A percentile compares a stretch with the other conserved stretches of the same genome.
phyloP scores from a whole-genome alignment of 2,329 filamentous ascomycete species.

The Delphinella strobiligena region DNA sequence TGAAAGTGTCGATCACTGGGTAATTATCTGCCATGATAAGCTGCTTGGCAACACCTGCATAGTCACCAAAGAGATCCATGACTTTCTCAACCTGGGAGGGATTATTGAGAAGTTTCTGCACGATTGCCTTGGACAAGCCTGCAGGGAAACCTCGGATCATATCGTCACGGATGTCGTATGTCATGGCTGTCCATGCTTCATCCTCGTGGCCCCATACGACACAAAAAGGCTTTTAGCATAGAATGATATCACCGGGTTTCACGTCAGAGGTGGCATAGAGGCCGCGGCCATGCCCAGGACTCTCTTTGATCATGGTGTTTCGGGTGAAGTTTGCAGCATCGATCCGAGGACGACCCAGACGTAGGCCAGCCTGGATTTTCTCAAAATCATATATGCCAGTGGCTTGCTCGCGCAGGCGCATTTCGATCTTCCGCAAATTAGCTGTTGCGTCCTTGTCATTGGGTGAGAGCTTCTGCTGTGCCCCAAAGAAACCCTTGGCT shows the following conservation, averaged over 20 bases:
- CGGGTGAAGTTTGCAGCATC: constrained; percentile 25
- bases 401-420: neutral
- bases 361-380: constrained; percentile 26
- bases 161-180: constrained; percentile 25
- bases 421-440: neutral
- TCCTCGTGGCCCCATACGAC: constrained; percentile 13
- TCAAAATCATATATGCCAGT: constrained; percentile 10
- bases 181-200: constrained; percentile 31
- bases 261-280: constrained; percentile 31
- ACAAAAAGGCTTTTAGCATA: constrained; percentile 31
- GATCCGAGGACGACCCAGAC: constrained; percentile 15
- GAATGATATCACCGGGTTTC: constrained; percentile 28
- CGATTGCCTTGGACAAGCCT: constrained; percentile 14
- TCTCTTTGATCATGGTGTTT: constrained; percentile 22
- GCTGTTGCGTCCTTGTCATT: constrained; percentile 8
- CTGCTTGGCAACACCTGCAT: constrained; percentile 17
- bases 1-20: constrained; percentile 15
- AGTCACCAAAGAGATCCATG: neutral
- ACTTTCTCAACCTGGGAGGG: constrained; percentile 9
- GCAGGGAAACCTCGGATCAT: constrained; percentile 12
- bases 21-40: constrained; percentile 22
- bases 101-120: neutral
- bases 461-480: constrained; percentile 9
- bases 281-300: constrained; percentile 26
- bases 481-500: constrained; percentile 9